Evolutionary conservation across 2,329 filamentous ascomycete species (phyloP).

Genomic region (Pseudogymnoascus sp.): DNA sequence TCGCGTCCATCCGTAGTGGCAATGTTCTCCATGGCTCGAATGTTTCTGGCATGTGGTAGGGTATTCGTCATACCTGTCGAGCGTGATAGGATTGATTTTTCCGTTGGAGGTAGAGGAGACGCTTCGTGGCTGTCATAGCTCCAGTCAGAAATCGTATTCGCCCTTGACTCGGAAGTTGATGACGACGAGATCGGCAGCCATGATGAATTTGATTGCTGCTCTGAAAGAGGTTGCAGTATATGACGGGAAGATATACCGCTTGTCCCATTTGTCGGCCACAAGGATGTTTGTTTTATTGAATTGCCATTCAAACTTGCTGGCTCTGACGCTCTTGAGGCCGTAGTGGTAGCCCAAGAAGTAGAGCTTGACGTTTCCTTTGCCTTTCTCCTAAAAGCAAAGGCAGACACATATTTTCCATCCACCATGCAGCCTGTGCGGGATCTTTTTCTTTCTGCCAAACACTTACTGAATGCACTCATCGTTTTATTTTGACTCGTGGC

Average conservation of each 20-base stretch:
- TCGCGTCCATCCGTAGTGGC: not conserved
- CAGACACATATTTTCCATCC: not conserved
- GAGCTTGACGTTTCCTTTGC: not conserved
- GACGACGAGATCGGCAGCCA: not conserved
- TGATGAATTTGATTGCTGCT: not conserved
- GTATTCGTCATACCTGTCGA: not conserved
- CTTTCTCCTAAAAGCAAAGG: not conserved
- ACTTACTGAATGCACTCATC: not conserved
- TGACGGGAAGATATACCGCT: not conserved
- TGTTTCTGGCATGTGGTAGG: not conserved
- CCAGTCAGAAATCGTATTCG: not conserved
- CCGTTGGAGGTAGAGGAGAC: not conserved
- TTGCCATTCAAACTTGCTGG: not conserved
- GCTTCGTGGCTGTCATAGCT: not conserved
- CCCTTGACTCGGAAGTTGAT: not conserved
- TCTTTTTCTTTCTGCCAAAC: not conserved
- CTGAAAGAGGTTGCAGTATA: not conserved
- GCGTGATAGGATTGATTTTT: not conserved
- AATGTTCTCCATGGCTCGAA: not conserved
- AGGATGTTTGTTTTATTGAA: not conserved
- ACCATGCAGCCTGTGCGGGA: not conserved
- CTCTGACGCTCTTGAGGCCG: not conserved
- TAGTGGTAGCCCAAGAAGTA: not conserved
- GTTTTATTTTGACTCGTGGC: not conserved
- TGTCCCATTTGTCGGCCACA: not conserved